phyloP scores from a whole-genome alignment of 1,139 yeast genomes.

The Protomyces macrosporus region DNA sequence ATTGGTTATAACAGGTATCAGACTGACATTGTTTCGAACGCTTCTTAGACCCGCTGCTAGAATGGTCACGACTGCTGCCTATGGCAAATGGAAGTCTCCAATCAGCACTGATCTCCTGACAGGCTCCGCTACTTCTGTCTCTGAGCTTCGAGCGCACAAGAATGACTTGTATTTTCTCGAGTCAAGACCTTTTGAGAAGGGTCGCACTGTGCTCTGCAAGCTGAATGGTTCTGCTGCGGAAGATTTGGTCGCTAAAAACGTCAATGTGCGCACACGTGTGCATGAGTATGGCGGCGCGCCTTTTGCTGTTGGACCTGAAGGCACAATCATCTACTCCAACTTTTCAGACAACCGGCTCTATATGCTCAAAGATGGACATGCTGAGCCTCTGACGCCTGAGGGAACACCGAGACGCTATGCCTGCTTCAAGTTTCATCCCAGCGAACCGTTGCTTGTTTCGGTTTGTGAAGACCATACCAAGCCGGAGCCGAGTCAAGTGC shows the following conservation, averaged over 20 bases:
- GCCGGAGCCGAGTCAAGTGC: slow-evolving; percentile 6
- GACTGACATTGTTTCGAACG: too few relatives aligned
- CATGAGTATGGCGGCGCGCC: slow-evolving; percentile 22
- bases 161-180: slow-evolving; percentile 8
- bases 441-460: neutral
- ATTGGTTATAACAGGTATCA: too few relatives aligned
- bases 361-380: neutral
- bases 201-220: slow-evolving; percentile 10
- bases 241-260: neutral
- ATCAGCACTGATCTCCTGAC: slow-evolving; percentile 16
- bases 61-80: slow-evolving; percentile 1
- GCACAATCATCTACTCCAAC: neutral
- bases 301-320: neutral
- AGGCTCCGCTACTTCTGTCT: slow-evolving; percentile 15
- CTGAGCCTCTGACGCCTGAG: neutral
- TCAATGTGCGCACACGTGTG: slow-evolving; percentile 12
- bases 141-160: slow-evolving; percentile 2
- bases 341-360: slow-evolving; percentile 10
- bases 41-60: neutral
- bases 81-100: slow-evolving; percentile 21
- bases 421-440: slow-evolving; percentile 6
- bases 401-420: slow-evolving; percentile 13
- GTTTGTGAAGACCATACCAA: slow-evolving; percentile 21
- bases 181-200: slow-evolving; percentile 12
- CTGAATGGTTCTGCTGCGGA: neutral